Evolutionary conservation across 148 eudicot genomes (phyloP).

Genomic region (Fagopyrum esculentum): DNA sequence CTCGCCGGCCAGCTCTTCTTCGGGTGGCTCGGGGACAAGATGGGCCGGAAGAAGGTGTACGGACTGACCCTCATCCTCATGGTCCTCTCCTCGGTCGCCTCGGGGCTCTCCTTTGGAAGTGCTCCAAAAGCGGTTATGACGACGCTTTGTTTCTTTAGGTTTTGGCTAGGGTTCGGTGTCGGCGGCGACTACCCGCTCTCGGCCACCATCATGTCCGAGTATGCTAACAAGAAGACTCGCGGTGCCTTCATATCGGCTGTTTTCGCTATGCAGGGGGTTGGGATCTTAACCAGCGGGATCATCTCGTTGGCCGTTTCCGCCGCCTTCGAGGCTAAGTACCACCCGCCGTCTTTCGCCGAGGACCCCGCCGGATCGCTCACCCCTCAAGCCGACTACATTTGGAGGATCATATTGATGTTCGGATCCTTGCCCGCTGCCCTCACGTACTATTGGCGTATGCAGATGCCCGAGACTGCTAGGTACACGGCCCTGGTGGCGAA

Average conservation of each 20-base stretch:
- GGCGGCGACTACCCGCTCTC: slow-evolving; percentile 59
- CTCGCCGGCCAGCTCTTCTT: slow-evolving; percentile 45
- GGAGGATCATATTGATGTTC: too few relatives aligned
- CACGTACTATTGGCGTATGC: too few relatives aligned
- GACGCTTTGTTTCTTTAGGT: slow-evolving; percentile 49
- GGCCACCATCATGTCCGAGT: slow-evolving; percentile 59
- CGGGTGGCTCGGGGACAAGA: slow-evolving; percentile 66
- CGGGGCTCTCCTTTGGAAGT: slow-evolving; percentile 47
- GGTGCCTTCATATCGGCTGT: background rate
- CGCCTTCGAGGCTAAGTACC: slow-evolving; percentile 29
- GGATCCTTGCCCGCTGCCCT: too few relatives aligned
- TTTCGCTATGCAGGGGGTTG: slow-evolving; percentile 59
- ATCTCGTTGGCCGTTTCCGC: slow-evolving; percentile 32
- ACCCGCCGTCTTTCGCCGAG: slow-evolving; percentile 22
- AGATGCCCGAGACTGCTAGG: too few relatives aligned
- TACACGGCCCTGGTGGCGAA: too few relatives aligned
- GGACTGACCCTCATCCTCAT: slow-evolving; percentile 50
- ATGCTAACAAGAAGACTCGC: slow-evolving; percentile 24
- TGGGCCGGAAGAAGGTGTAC: slow-evolving; percentile 50
- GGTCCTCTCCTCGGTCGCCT: slow-evolving; percentile 36
- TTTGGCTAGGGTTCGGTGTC: slow-evolving; percentile 54
- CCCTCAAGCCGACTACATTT: background rate
- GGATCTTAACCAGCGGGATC: slow-evolving; percentile 41
- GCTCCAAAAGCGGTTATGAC: slow-evolving; percentile 30
- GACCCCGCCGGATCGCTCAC: background rate